Evolutionary conservation across 805 yeast genomes (phyloP), one percentile per base, ranked within the genome.

Genomic region (Saturnispora diversa): DNA sequence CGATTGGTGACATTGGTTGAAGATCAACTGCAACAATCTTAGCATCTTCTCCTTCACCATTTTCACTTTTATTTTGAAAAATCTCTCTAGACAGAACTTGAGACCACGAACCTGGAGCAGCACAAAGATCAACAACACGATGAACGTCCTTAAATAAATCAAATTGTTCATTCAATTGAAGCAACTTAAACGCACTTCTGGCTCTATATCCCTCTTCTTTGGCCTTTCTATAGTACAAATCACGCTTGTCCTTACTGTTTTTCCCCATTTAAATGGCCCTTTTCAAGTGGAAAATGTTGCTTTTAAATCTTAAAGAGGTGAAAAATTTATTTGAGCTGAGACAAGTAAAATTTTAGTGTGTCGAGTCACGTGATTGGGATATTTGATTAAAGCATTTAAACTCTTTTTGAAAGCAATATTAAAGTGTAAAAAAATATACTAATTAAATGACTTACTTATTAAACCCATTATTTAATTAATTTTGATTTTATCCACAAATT

Each of bases 51-150:
- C n/a, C n/a, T n/a, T n/a, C n/a, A n/a, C n/a, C n/a, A n/a, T n/a
- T n/a, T 30, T 50, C 49, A 37, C 48, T 50, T n/a, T 54, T 53
- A 33, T 51, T 48, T 15, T 56, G 54, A 50, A 70, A 75, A 29
- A 84, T 62, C 52, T 80, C 79, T 50, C 84, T 63, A 24, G 92
- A 80, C 11, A 92, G 70, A 0, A 92, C 98, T 58, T 92, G 98
- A 1, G 95, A 84, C 98, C 98, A 92, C 3, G 97, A 87, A 1
- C 97, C 96, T 1, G 97, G 97, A 4, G 97, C 98, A 27, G 98
- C 98, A 69, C 98, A 92, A 23, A 92, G 68, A 62, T 92, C 98
- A 5, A 92, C 98, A 4, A 92, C 97, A 51, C 95, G 67, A 32
- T 68, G 70, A 26, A 87, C 77, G 30, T 76, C 81, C 37, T 77